Percentiles rank a stretch among this genome's conserved stretches.
phyloP scores from a whole-genome alignment of 2,329 filamentous ascomycete species.

The Ascocoryne sarcoides region DNA sequence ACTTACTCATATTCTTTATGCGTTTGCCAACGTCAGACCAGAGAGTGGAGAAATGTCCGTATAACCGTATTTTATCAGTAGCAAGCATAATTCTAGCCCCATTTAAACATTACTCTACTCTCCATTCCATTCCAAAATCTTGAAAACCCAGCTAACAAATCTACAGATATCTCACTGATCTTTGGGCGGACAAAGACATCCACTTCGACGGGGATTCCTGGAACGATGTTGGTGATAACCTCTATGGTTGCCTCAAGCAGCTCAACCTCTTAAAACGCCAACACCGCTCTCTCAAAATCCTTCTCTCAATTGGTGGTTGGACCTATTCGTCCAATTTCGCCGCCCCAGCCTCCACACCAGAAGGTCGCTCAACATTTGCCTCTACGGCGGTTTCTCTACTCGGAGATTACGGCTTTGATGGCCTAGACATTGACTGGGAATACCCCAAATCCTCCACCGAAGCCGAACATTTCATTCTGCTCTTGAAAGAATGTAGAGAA shows the following conservation, averaged over 20 bases:
- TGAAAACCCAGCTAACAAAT: slow-evolving; percentile 4
- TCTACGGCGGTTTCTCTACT: slow-evolving; percentile 64
- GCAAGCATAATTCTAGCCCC: too few relatives aligned
- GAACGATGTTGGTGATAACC: slow-evolving; percentile 67
- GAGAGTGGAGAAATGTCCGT: slow-evolving; percentile 70
- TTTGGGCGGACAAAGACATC: slow-evolving; percentile 49
- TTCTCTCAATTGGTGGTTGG: slow-evolving; percentile 87
- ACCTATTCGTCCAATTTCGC: slow-evolving; percentile 82
- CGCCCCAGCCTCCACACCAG: slow-evolving; percentile 59
- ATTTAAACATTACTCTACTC: too few relatives aligned
- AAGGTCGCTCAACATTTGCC: slow-evolving; percentile 66
- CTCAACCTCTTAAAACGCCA: slow-evolving; percentile 73
- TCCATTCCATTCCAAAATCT: slow-evolving; percentile 51
- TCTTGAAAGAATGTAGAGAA: slow-evolving; percentile 45
- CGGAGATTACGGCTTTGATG: slow-evolving; percentile 71
- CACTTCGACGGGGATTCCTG: slow-evolving; percentile 60
- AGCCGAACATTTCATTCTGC: slow-evolving; percentile 49
- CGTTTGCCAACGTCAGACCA: slow-evolving; percentile 77
- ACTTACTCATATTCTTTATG: slow-evolving; percentile 81
- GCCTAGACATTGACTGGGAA: slow-evolving; percentile 62
- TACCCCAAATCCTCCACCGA: slow-evolving; percentile 48
- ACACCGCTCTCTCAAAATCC: slow-evolving; percentile 75
- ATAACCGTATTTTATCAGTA: neutral
- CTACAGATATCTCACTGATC: slow-evolving; percentile 43
- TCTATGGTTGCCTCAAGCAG: slow-evolving; percentile 86